Base-by-base conservation (phyloP, 495 filamentous ascomycete genomes). In the Talaromyces wortmannii region DNA sequence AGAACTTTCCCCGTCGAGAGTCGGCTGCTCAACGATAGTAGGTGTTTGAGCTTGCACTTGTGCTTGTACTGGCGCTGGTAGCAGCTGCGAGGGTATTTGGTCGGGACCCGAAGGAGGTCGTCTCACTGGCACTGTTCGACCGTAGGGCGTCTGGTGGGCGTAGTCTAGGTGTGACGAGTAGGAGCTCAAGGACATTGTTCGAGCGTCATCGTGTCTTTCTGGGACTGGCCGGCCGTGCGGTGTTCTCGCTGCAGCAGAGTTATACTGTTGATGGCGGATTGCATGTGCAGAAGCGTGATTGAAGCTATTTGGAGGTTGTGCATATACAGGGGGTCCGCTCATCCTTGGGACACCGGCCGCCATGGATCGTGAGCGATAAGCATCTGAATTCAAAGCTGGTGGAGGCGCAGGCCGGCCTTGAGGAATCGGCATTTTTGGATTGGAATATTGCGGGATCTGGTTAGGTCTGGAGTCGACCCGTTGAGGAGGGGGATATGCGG, bases 131-230 rank as follows among this genome's bases (percentile, higher is more conserved):
- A 99, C 96, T 0, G 95, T 79, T 54, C 95, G 81, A 50, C 95
- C 95, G 60, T 88, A 96, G 80, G 88, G 89, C 17, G 91, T 96
- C 63, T 96, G 23, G 23, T 23, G 94, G 53, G 85, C 78, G 55
- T 87, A 77, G 55, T 97, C 90, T 48, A 82, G 79, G 57, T 92
- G 89, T 57, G 84, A 72, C 13, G 85, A 78, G 65, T 96, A 96
- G 3, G 87, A 87, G 13, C 85, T 91, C 83, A 99, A 85, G 30
- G 92, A 95, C 94, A 97, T 97, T 49, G 94, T 83, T 49, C 95
- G 81, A 64, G 97, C 92, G 63, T 97, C 70, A 31, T 50, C 86
- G 63, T 94, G 87, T 46, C 91, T 82, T 59, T 96, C 92, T 6
- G 95, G 95, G 1, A 99, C 90, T 29, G 90, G 71, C 50, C 95